These are phyloP conservation scores for Giardia duodenalis DNA, from an alignment of 208 protist species.

Conservation along the genomic window DNA sequence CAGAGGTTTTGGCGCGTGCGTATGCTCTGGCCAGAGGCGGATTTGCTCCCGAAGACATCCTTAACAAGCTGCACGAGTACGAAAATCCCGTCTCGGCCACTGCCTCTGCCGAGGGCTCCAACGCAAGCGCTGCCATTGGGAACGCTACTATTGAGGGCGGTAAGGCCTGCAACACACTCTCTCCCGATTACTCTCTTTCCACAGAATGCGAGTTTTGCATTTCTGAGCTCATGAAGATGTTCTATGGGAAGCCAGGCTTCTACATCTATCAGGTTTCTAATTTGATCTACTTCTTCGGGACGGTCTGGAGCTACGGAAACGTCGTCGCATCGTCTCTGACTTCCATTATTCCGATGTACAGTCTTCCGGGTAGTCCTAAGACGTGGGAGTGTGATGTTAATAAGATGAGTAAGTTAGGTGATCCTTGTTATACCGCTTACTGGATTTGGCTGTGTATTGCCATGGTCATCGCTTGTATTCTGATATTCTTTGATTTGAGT, in stretches of 20 bases:
- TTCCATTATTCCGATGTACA: constrained; percentile 3
- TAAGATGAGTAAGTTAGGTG: background rate
- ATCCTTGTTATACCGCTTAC: background rate
- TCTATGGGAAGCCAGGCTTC: constrained; percentile 3
- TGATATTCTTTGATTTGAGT: constrained; percentile 5
- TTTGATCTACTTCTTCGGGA: constrained; percentile 8
- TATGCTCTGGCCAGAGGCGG: background rate
- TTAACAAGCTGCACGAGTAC: background rate
- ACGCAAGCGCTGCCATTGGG: background rate
- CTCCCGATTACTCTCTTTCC: background rate
- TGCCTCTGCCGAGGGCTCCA: background rate
- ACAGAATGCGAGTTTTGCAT: background rate
- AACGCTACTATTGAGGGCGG: background rate
- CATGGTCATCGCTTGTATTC: background rate
- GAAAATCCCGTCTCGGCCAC: background rate
- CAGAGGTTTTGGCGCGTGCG: background rate
- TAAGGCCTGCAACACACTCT: background rate
- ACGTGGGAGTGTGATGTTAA: background rate
- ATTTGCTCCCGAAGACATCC: background rate
- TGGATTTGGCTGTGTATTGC: background rate
- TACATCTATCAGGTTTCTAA: constrained; percentile 7
- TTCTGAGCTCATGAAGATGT: background rate
- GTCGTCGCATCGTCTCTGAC: constrained; percentile 1
- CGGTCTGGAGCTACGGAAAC: background rate
- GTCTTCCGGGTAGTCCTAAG: background rate